Evolutionary conservation across 306 rosid genomes (phyloP).

Genomic region (Trichosanthes cucumerina): DNA sequence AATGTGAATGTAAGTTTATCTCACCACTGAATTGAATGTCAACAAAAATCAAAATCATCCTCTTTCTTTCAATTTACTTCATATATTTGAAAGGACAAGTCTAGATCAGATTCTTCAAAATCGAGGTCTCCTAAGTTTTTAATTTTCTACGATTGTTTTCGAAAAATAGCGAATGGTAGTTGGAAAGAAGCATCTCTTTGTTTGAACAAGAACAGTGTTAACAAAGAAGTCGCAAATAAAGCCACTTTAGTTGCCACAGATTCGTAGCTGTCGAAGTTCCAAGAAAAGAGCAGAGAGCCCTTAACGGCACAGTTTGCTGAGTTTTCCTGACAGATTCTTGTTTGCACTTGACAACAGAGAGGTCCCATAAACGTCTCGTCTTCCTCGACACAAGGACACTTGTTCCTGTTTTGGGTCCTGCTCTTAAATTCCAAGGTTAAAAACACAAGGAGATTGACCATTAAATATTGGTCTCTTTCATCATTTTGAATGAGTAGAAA

Average conservation of each 20-base stretch:
- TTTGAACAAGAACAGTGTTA: background rate
- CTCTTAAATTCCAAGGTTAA: background rate
- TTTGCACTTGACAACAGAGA: conserved; percentile 15
- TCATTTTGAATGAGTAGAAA: background rate
- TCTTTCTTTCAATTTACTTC: too few species aligned
- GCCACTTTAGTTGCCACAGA: background rate
- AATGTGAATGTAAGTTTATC: background rate
- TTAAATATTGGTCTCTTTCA: background rate
- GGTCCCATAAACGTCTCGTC: conserved; percentile 13
- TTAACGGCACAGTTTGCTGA: background rate
- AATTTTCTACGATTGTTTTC: background rate
- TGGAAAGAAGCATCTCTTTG: background rate
- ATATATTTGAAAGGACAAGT: background rate
- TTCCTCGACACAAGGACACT: background rate
- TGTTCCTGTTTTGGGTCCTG: background rate
- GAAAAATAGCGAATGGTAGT: background rate
- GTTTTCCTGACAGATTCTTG: conserved; percentile 2
- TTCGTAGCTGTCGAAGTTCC: conserved; percentile 3
- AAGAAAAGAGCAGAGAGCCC: background rate
- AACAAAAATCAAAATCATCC: background rate
- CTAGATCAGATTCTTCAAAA: background rate
- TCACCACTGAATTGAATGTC: background rate
- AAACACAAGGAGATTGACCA: background rate
- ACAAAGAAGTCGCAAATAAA: background rate
- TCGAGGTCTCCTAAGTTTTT: background rate